phyloP scores from a whole-genome alignment of 306 rosid genomes.

The Macrotyloma uniflorum region DNA sequence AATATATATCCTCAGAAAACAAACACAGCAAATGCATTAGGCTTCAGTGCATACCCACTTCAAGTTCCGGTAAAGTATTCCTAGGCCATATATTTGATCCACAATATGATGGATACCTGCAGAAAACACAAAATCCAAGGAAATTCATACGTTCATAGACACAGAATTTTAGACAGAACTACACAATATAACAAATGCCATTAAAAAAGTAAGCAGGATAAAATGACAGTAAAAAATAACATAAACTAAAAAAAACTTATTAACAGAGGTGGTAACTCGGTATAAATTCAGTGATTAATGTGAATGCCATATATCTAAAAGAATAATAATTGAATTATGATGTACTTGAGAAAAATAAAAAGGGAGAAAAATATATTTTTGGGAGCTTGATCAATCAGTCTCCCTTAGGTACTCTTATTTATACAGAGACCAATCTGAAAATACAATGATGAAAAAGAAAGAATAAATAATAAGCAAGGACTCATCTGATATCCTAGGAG shows the following conservation, averaged over 20 bases:
- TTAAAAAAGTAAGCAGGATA: background rate
- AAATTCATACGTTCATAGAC: conserved; percentile 19
- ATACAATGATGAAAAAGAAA: no score
- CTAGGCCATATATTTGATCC: conserved; percentile 93
- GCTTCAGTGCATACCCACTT: conserved; percentile 61
- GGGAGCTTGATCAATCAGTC: no score
- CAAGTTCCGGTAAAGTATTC: conserved; percentile 79
- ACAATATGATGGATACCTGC: conserved; percentile 91
- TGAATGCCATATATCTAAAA: background rate
- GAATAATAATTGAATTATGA: conserved; percentile 16
- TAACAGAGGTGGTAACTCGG: conserved; percentile 12
- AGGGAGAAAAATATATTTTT: no score
- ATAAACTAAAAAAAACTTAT: background rate
- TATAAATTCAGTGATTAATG: background rate
- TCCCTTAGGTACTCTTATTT: no score
- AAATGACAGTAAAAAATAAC: conserved; percentile 3
- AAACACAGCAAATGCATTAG: conserved; percentile 28
- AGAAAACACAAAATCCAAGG: conserved; percentile 43
- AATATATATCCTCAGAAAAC: conserved; percentile 21
- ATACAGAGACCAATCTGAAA: no score
- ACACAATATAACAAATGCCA: background rate
- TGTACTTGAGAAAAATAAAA: no score
- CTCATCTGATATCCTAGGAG: no score
- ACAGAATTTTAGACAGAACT: conserved; percentile 5
- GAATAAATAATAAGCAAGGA: no score